Base-by-base conservation (phyloP, 805 yeast species). In the Limtongia smithiae region DNA sequence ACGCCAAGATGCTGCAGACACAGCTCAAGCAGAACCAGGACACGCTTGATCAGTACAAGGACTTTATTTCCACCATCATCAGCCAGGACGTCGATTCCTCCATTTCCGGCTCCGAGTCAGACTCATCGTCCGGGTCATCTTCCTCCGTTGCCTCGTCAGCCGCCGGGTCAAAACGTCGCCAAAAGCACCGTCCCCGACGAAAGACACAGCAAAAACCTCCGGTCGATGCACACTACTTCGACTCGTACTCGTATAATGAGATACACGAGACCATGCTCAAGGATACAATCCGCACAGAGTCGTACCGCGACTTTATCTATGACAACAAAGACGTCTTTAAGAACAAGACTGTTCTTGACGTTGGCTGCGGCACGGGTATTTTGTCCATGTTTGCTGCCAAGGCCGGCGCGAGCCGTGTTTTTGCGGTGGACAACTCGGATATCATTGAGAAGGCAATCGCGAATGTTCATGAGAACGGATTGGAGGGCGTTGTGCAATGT, bases 191-290 rank as follows among this genome's bases (percentile, higher is more conserved):
- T 9, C 4, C 28, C 3, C 41, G 45, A 15, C 9, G 21, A 11
- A 25, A 14, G 11, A 15, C 35, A 7, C 38, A 41, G 42, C 31
- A 40, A 25, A 38, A 43, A 14, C 17, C 37, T 9, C 20, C 33
- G 28, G 24, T 36, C 21, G 49, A 53, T 22, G 48, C 89, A 71
- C 97, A 91, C 69, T 93, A 93, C 71, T 93, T 93, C 73, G 77
- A 82, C 44, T 91, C 97, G 1, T 93, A 93, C 64, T 97, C 91
- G 68, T 97, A 93, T 66, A 89, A 88, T 65, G 96, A 96, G 46
- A 93, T 93, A 64, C 99, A 93, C 66, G 98, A 94, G 71, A 97
- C 91, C 71, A 93, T 93, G 99, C 80, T 93, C 62, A 95, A 93
- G 71, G 99, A 93, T 68, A 78, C 86, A 44, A 87, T 88, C 24